Evolutionary conservation across 2,329 filamentous ascomycete species (phyloP).

Genomic region (Didymosphaeria variabile): DNA sequence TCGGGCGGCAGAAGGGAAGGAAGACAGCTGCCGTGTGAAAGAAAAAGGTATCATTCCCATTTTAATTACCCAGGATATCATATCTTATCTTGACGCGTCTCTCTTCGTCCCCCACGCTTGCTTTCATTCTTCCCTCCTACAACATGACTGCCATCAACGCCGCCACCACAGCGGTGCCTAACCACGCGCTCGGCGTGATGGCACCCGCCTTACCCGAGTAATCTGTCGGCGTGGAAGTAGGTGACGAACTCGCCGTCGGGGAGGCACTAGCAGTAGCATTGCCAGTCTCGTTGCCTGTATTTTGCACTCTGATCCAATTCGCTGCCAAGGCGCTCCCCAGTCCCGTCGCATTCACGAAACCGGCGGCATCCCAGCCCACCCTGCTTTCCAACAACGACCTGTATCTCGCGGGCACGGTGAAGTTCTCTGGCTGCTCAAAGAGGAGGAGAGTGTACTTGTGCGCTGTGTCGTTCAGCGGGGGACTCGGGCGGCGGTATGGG

Average conservation of each 20-base stretch:
- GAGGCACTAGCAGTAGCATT: conserved; percentile 26
- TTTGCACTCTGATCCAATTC: conserved; percentile 52
- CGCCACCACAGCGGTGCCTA: conserved; percentile 28
- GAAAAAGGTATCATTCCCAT: conserved; percentile 1
- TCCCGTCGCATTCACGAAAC: conserved; percentile 45
- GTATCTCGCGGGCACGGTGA: conserved; percentile 40
- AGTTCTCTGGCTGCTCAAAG: conserved; percentile 38
- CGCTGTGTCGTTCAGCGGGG: conserved; percentile 40
- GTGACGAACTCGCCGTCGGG: conserved; percentile 20
- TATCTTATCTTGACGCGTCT: neutral
- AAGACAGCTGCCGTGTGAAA: neutral
- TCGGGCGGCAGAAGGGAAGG: no score
- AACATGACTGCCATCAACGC: conserved; percentile 24
- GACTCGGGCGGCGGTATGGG: conserved; percentile 36
- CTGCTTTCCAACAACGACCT: conserved; percentile 29
- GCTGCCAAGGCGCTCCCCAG: conserved; percentile 43
- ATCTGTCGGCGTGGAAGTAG: conserved; percentile 6
- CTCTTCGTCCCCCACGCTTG: neutral
- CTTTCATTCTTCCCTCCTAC: neutral
- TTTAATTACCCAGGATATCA: neutral
- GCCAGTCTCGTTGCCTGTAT: conserved; percentile 27
- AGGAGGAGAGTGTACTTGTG: conserved; percentile 43
- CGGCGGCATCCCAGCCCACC: conserved; percentile 46
- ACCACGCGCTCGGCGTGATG: conserved; percentile 23
- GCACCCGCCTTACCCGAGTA: conserved; percentile 29